phyloP scores from a whole-genome alignment of 2,329 filamentous ascomycete genomes.

The Fusarium ambrosium region DNA sequence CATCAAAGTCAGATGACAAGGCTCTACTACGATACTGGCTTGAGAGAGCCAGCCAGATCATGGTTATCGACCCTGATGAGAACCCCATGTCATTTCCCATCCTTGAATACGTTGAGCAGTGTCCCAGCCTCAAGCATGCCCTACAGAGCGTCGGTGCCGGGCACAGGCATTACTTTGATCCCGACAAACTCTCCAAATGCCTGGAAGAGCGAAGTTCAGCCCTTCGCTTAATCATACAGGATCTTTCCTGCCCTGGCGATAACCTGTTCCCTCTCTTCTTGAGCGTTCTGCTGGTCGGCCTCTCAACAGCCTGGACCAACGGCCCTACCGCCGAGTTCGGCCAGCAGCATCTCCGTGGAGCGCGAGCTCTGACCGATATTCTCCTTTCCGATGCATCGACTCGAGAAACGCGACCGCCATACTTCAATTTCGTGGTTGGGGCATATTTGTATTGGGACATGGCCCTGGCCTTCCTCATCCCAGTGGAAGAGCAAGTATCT shows the following conservation, averaged over 20 bases:
- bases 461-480: not conserved
- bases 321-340: not conserved
- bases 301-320: not conserved
- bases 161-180: not conserved
- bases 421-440: not conserved
- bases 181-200: not conserved
- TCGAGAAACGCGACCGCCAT: not conserved
- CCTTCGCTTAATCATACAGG: not conserved
- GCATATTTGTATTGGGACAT: not conserved
- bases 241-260: not conserved
- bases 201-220: not conserved
- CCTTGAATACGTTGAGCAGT: not conserved
- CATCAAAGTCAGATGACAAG: not conserved
- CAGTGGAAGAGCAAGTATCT: not conserved
- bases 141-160: not conserved
- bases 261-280: not conserved
- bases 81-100: not conserved
- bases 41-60: not conserved
- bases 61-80: not conserved
- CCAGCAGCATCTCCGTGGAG: not conserved
- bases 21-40: not conserved
- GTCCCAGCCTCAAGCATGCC: not conserved
- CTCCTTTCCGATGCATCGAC: not conserved
- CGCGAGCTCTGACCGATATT: not conserved
- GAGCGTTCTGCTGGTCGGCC: not conserved